Conservation (phyloP, 257 asterid genomes). For the Sherardia arvensis region DNA sequence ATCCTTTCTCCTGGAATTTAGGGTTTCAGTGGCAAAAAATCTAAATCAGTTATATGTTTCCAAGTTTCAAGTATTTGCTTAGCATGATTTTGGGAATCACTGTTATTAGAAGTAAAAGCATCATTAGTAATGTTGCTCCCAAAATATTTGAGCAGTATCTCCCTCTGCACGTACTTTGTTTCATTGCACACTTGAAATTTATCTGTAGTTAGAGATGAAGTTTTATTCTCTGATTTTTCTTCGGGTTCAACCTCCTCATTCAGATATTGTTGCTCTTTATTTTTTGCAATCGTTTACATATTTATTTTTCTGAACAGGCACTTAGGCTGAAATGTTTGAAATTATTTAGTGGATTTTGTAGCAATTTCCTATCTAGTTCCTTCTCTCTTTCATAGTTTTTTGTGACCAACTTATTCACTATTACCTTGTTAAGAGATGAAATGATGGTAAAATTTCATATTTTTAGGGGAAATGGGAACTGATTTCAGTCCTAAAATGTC, state of each 20-base stretch:
- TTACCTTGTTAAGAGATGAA: neutral
- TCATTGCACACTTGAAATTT: neutral
- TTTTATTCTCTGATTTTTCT: neutral
- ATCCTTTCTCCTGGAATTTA: too few species aligned
- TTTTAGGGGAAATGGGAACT: conserved; percentile 81
- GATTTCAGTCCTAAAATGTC: conserved; percentile 57
- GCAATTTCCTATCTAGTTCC: neutral
- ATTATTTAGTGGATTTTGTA: neutral
- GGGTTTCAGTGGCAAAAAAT: too few species aligned
- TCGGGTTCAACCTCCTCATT: neutral
- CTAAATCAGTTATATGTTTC: neutral
- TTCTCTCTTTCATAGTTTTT: neutral
- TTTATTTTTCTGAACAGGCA: neutral
- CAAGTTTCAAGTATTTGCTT: neutral
- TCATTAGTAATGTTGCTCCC: neutral
- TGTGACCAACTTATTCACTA: neutral
- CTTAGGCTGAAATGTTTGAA: neutral
- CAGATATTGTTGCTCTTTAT: neutral
- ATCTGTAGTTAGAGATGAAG: neutral
- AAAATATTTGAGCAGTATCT: neutral
- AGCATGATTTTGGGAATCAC: neutral
- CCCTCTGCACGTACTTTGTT: neutral
- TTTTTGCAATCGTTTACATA: neutral
- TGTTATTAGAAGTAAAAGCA: neutral
- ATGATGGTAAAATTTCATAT: neutral